Conservation (phyloP, 2,329 filamentous ascomycete genomes). For the Ophiognomonia clavigignenti-juglandacearum region DNA sequence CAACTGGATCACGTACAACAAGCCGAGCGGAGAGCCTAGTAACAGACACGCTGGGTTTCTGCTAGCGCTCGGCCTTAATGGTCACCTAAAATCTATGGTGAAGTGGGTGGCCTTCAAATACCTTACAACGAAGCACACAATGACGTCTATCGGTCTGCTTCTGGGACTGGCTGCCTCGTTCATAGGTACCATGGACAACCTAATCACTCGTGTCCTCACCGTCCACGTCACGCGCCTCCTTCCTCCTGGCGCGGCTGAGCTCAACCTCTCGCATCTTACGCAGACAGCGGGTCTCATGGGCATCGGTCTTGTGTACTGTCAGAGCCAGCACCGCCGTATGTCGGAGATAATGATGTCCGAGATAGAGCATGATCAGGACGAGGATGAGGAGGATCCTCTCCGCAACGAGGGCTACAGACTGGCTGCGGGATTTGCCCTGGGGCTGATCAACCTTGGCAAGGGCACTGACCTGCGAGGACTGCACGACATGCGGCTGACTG, state of each 20-base stretch:
- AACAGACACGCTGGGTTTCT: conserved; percentile 96
- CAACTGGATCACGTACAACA: conserved; percentile 98
- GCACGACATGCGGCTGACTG: conserved; percentile 89
- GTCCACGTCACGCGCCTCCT: conserved; percentile 96
- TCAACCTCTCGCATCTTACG: conserved; percentile 87
- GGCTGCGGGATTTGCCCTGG: conserved; percentile 87
- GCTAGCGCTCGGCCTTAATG: conserved; percentile 85
- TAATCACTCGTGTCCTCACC: conserved; percentile 87
- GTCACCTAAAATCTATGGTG: conserved; percentile 86
- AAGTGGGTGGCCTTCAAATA: conserved; percentile 99
- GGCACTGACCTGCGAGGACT: conserved; percentile 83
- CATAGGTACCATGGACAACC: conserved; percentile 92
- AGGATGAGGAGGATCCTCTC: conserved; percentile 79
- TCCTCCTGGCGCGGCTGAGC: conserved; percentile 83
- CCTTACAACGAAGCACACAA: conserved; percentile 96
- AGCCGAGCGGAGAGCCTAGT: conserved; percentile 77
- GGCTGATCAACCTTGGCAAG: conserved; percentile 90
- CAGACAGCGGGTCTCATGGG: conserved; percentile 98
- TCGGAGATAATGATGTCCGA: conserved; percentile 98
- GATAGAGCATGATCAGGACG: conserved; percentile 78
- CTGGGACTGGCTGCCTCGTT: conserved; percentile 90
- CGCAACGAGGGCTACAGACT: conserved; percentile 95
- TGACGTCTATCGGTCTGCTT: conserved; percentile 96
- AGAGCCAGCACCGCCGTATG: conserved; percentile 96
- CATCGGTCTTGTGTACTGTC: conserved; percentile 88